Conservation (phyloP, 164 flowering plant genomes). For the Cinnamomum chago region DNA sequence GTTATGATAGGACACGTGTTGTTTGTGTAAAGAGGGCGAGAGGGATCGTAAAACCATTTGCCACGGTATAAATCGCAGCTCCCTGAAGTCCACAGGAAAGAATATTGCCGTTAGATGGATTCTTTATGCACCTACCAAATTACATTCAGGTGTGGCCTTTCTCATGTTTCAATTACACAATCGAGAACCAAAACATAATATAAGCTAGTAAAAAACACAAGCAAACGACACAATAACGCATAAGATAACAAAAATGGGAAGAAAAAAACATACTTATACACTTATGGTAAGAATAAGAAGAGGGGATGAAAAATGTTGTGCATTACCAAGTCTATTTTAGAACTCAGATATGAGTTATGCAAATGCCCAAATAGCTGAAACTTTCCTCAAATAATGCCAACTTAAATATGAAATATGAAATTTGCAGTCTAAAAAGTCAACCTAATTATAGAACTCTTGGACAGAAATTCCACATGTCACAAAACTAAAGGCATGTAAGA, state of each 20-base stretch:
- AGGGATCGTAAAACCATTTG: conserved; percentile 65
- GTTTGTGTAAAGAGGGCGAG: conserved; percentile 77
- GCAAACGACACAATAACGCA: background rate
- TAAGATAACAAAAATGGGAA: background rate
- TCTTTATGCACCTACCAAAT: background rate
- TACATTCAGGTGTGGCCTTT: background rate
- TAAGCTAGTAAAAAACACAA: no score
- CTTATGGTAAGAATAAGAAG: no score
- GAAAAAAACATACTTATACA: background rate
- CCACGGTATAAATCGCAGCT: conserved; percentile 78
- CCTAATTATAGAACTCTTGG: no score
- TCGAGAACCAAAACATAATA: background rate
- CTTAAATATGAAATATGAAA: no score
- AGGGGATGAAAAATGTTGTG: no score
- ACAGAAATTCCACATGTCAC: no score
- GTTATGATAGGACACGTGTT: conserved; percentile 83
- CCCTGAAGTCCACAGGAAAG: conserved; percentile 24
- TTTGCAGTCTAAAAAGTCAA: no score
- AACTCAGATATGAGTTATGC: no score
- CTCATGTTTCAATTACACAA: background rate
- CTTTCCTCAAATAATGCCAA: no score
- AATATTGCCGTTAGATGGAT: background rate
- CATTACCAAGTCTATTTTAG: no score
- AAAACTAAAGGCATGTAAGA: no score
- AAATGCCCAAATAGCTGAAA: no score